Conservation (phyloP, 2,329 filamentous ascomycete species). For the Hymenoscyphus fructigenus region DNA sequence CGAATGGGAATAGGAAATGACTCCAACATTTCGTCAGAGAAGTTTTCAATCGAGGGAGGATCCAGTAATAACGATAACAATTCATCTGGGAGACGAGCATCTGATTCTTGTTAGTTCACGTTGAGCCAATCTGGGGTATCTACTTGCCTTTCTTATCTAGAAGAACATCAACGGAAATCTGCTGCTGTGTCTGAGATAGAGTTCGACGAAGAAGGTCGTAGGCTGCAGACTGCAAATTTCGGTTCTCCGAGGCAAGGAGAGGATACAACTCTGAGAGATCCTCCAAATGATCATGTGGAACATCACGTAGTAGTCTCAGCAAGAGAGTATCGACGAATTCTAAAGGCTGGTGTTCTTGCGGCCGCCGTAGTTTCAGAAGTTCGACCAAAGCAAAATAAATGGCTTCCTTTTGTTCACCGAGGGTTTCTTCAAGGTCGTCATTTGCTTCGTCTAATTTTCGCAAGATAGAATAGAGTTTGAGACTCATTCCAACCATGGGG, state of each 20-base stretch:
- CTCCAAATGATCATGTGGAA: constrained; percentile 61
- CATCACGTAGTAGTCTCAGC: constrained; percentile 63
- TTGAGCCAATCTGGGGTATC: neutral
- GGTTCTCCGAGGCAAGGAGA: constrained; percentile 72
- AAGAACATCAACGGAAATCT: constrained; percentile 75
- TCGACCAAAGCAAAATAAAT: constrained; percentile 60
- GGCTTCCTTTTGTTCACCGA: constrained; percentile 57
- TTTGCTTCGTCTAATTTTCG: constrained; percentile 70
- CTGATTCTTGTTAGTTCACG: constrained; percentile 29
- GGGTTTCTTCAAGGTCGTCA: constrained; percentile 78
- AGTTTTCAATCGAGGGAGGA: constrained; percentile 67
- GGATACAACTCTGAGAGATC: constrained; percentile 70
- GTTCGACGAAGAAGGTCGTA: constrained; percentile 78
- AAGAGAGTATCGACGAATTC: constrained; percentile 75
- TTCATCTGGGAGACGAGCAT: constrained; percentile 76
- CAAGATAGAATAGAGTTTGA: constrained; percentile 68
- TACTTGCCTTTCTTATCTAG: constrained; percentile 62
- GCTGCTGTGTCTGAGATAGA: constrained; percentile 76
- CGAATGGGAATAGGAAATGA: constrained; percentile 69
- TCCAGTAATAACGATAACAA: constrained; percentile 81
- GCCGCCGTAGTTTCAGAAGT: constrained; percentile 57
- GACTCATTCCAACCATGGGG: constrained; percentile 67
- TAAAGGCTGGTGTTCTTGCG: constrained; percentile 59
- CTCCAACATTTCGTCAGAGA: constrained; percentile 64
- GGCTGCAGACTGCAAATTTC: constrained; percentile 73